These are phyloP conservation scores for Friedmanniomyces simplex DNA, from an alignment of 495 filamentous ascomycete genomes.

Conservation along the genomic window DNA sequence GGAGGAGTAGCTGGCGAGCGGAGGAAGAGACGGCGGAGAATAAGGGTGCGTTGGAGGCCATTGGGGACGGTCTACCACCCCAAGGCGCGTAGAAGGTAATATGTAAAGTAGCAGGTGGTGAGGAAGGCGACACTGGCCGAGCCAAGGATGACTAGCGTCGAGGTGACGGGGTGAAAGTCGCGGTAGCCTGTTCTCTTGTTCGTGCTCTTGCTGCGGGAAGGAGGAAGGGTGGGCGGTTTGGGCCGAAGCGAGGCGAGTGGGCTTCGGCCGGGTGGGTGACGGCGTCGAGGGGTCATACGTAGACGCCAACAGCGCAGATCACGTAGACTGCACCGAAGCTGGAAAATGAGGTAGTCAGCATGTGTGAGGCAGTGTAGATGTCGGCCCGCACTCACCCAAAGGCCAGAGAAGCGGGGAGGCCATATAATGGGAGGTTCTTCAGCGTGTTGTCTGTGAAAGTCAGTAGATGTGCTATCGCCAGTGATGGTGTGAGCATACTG, in stretches of 20 bases:
- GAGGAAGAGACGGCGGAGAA: constrained; percentile 81
- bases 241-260: not conserved
- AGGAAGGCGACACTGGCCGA: constrained; percentile 2
- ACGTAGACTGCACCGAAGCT: constrained; percentile 95
- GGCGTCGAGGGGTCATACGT: constrained; percentile 54
- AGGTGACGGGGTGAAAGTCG: constrained; percentile 8
- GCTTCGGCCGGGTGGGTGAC: not conserved
- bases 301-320: constrained; percentile 97
- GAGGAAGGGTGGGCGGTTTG: not conserved
- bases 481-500: constrained; percentile 46
- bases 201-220: not conserved
- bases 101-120: not conserved
- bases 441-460: constrained; percentile 66
- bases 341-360: constrained; percentile 5
- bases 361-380: not conserved
- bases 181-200: not conserved
- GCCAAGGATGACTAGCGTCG: constrained; percentile 9
- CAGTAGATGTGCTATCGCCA: not conserved
- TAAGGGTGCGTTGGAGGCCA: constrained; percentile 38
- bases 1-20: constrained; percentile 75
- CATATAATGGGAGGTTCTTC: constrained; percentile 62
- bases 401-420: constrained; percentile 75
- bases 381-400: constrained; percentile 57
- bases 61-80: not conserved
- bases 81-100: not conserved